phyloP scores from a whole-genome alignment of 148 eudicot species.

The Silene uniflora region DNA sequence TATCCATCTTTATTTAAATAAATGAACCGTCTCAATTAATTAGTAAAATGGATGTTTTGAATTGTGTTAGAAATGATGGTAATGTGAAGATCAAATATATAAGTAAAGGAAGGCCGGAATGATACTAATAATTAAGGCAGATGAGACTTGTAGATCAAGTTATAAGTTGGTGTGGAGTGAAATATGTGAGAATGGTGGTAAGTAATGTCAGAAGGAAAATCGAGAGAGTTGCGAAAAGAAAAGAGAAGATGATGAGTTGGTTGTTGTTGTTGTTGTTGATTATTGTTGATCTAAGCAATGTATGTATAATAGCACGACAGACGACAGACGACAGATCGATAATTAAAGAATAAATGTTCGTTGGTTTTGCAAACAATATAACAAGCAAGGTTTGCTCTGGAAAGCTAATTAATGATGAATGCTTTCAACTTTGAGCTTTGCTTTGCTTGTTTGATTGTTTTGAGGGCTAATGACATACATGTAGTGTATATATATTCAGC shows the following conservation, averaged over 20 bases:
- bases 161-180: background rate
- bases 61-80: background rate
- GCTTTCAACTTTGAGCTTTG: too few relatives aligned
- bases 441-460: background rate
- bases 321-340: too few relatives aligned
- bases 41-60: background rate
- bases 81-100: background rate
- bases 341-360: too few relatives aligned
- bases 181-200: background rate
- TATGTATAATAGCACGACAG: too few relatives aligned
- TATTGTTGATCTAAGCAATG: background rate
- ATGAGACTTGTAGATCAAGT: background rate
- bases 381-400: too few relatives aligned
- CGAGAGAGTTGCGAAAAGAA: background rate
- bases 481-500: too few relatives aligned
- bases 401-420: too few relatives aligned
- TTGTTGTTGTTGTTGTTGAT: background rate
- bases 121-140: constrained; percentile 1
- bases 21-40: background rate
- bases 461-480: background rate
- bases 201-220: background rate
- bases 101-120: too few relatives aligned
- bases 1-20: constrained; percentile 21
- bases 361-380: too few relatives aligned
- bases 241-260: too few relatives aligned